These are phyloP conservation scores for Lomentospora prolificans DNA, from an alignment of 2,329 filamentous ascomycete species.

Conservation along the genomic window DNA sequence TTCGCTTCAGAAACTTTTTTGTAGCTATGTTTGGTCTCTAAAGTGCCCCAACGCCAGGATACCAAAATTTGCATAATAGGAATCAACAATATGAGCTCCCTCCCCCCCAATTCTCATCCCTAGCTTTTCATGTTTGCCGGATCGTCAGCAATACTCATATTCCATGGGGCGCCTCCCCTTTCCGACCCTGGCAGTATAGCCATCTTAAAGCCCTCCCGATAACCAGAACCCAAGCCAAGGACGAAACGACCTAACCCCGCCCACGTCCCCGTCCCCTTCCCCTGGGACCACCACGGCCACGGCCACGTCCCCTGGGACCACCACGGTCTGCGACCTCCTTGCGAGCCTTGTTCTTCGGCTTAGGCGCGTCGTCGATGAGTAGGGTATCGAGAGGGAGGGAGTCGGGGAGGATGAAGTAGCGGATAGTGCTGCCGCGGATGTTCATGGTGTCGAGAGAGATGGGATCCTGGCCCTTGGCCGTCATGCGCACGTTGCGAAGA, in stretches of 20 bases:
- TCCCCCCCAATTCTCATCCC: not conserved
- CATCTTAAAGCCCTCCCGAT: not conserved
- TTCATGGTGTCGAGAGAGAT: conserved; percentile 91
- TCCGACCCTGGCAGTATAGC: not conserved
- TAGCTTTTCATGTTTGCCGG: conserved; percentile 15
- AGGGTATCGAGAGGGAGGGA: conserved; percentile 90
- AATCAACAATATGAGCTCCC: not conserved
- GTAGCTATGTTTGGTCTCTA: not conserved
- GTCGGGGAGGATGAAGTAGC: conserved; percentile 94
- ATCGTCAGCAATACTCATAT: conserved; percentile 1
- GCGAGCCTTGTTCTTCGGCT: conserved; percentile 98
- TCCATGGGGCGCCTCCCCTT: not conserved
- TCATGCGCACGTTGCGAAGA: conserved; percentile 95
- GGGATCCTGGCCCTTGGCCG: conserved; percentile 74
- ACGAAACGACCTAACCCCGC: conserved; percentile 18
- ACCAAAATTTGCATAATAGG: conserved; percentile 4
- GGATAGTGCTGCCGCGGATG: conserved; percentile 88
- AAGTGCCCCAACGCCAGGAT: conserved; percentile 9
- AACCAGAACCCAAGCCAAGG: not conserved
- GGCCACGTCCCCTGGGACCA: conserved; percentile 44
- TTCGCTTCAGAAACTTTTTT: conserved; percentile 1
- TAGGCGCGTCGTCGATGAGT: conserved; percentile 90
- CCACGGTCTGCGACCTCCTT: conserved; percentile 68
- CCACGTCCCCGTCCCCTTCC: conserved; percentile 43
- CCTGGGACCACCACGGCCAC: conserved; percentile 40